Evolutionary conservation across 352 stramenopile species (phyloP).

Genomic region (Hyaloperonospora brassicae): DNA sequence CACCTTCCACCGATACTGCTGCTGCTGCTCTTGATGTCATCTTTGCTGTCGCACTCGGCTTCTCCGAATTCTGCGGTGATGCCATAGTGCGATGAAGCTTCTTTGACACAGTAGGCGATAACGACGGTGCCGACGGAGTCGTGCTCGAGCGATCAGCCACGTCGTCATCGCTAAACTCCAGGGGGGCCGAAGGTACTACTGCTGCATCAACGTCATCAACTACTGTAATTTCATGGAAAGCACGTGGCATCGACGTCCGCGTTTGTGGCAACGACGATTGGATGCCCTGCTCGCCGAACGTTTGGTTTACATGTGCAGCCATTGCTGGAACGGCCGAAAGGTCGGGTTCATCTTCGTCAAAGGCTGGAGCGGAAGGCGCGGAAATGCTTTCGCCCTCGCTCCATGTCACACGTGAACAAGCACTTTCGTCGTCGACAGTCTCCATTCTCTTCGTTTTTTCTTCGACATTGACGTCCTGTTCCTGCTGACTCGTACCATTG

Average conservation of each 20-base stretch:
- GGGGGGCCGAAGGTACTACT: conserved; percentile 23
- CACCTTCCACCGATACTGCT: conserved; percentile 19
- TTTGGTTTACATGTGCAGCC: conserved; percentile 11
- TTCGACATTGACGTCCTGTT: neutral
- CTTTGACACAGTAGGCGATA: conserved; percentile 40
- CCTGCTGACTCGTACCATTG: too few relatives aligned
- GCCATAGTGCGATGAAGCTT: conserved; percentile 25
- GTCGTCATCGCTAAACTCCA: conserved; percentile 20
- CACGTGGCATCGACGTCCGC: conserved; percentile 16
- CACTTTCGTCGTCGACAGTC: neutral
- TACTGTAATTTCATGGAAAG: conserved; percentile 26
- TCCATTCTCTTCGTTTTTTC: conserved; percentile 2
- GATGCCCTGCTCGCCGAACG: too few relatives aligned
- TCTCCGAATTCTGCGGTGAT: conserved; percentile 13
- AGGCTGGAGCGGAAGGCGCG: conserved; percentile 25
- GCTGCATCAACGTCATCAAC: neutral
- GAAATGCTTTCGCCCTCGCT: conserved; percentile 1
- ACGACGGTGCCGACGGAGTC: conserved; percentile 31
- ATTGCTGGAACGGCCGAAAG: neutral
- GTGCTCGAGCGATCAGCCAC: conserved; percentile 7
- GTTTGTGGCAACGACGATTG: conserved; percentile 8
- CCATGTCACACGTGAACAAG: neutral
- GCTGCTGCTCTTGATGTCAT: conserved; percentile 4
- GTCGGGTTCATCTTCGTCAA: conserved; percentile 9
- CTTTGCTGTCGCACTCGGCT: conserved; percentile 18